Evolutionary conservation across 2,329 filamentous ascomycete genomes (phyloP).

Genomic region (Amylocarpus encephaloides): DNA sequence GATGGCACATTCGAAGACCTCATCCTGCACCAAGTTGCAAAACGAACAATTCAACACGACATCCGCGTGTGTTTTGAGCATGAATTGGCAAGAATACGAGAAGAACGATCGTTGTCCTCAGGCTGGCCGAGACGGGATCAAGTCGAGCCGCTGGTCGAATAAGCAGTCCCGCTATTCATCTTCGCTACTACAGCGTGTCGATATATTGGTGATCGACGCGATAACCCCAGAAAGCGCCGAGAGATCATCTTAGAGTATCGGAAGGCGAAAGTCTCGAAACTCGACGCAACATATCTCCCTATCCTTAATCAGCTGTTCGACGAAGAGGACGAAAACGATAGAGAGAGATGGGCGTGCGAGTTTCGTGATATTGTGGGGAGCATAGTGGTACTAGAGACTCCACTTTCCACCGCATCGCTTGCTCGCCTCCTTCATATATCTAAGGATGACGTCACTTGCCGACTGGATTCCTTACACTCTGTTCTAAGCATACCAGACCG

Average conservation of each 20-base stretch:
- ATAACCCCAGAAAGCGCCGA: no score
- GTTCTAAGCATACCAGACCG: constrained; percentile 30
- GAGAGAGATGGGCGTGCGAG: constrained; percentile 14
- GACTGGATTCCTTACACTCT: constrained; percentile 28
- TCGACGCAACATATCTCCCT: constrained; percentile 23
- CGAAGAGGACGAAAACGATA: constrained; percentile 6
- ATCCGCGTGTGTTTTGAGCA: constrained; percentile 13
- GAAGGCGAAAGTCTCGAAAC: no score
- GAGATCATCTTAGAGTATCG: constrained; percentile 24
- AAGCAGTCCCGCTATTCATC: constrained; percentile 33
- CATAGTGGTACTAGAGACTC: constrained; percentile 8
- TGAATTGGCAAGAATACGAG: constrained; percentile 6
- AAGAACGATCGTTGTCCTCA: background rate
- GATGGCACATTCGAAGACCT: constrained; percentile 1
- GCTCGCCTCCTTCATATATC: constrained; percentile 2
- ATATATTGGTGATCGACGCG: no score
- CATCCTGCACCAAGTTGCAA: constrained; percentile 10
- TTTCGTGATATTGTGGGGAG: constrained; percentile 25
- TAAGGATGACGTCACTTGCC: background rate
- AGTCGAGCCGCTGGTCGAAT: constrained; percentile 21
- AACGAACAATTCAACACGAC: constrained; percentile 10
- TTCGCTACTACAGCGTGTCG: constrained; percentile 25
- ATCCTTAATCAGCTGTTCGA: constrained; percentile 18
- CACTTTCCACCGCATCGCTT: constrained; percentile 7
- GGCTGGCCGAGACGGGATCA: constrained; percentile 7